Percentiles rank a stretch among this genome's conserved stretches.
Conservation (phyloP, 23 red algal species). For the Gracilaria gracilis region DNA sequence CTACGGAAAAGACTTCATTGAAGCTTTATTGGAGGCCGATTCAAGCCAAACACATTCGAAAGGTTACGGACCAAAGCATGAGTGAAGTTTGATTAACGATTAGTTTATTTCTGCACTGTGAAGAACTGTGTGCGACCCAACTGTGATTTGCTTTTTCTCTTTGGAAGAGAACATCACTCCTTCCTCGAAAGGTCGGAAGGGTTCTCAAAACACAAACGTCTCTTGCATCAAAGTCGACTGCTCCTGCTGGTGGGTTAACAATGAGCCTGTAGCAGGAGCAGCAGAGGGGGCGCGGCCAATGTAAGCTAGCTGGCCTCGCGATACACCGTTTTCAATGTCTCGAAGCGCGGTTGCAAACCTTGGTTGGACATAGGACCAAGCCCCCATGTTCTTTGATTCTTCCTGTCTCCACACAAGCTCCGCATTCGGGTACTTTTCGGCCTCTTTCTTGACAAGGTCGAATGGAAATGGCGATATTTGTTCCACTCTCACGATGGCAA, state of each 20-base stretch:
- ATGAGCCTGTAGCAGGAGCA: slow-evolving; percentile 91
- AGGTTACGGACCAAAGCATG: slow-evolving; percentile 6
- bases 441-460: slow-evolving; percentile 80
- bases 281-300: slow-evolving; percentile 90
- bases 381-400: slow-evolving; percentile 99
- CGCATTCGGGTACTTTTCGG: slow-evolving; percentile 88
- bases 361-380: slow-evolving; percentile 97
- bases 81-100: slow-evolving; percentile 9
- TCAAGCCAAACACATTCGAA: not conserved
- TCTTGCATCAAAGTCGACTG: slow-evolving; percentile 74
- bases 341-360: slow-evolving; percentile 90
- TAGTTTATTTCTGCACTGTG: slow-evolving; percentile 14
- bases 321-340: slow-evolving; percentile 43
- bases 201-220: slow-evolving; percentile 53
- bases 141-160: no score
- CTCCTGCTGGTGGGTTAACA: slow-evolving; percentile 81
- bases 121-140: no score
- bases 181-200: not conserved
- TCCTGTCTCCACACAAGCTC: slow-evolving; percentile 97
- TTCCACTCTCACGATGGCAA: slow-evolving; percentile 93
- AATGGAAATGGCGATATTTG: slow-evolving; percentile 98
- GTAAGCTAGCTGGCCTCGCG: slow-evolving; percentile 76
- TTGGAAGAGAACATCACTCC: not conserved
- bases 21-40: slow-evolving; percentile 28
- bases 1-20: slow-evolving; percentile 35